Conservation (phyloP, 1,284 basidiomycete genomes). For the Malassezia vespertilionis region DNA sequence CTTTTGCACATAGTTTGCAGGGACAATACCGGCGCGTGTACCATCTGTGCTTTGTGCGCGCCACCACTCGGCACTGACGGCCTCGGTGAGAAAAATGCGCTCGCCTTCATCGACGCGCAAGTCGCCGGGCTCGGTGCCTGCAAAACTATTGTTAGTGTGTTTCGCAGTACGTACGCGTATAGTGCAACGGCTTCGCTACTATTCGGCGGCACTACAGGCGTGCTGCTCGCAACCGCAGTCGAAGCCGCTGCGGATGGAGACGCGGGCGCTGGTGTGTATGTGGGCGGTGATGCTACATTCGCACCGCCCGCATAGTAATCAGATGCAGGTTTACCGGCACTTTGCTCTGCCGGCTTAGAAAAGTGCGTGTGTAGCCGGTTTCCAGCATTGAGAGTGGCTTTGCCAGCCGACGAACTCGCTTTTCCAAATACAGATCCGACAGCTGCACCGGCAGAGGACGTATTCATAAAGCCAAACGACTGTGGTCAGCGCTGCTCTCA, state of each 20-base stretch:
- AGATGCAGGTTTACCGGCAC: too few species aligned
- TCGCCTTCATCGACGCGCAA: conserved; percentile 25
- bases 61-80: conserved; percentile 39
- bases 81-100: conserved; percentile 24
- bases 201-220: too few species aligned
- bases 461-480: conserved; percentile 10
- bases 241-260: background rate
- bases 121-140: conserved; percentile 28
- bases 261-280: background rate
- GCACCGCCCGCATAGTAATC: conserved; percentile 8
- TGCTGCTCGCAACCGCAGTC: background rate
- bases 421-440: background rate
- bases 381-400: too few species aligned
- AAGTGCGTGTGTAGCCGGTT: too few species aligned
- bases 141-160: conserved; percentile 1
- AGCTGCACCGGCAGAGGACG: conserved; percentile 4
- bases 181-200: conserved; percentile 12
- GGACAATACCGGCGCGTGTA: conserved; percentile 27
- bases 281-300: too few species aligned
- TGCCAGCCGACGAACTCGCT: too few species aligned
- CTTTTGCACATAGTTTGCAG: conserved; percentile 23
- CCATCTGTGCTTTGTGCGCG: conserved; percentile 19
- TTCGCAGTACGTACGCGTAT: conserved; percentile 12
- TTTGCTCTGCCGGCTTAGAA: too few species aligned
- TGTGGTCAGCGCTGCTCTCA: background rate